These are phyloP conservation scores for Neocallimastix lanati DNA, from an alignment of 192 early-diverging fungal genomes.

Conservation along the genomic window DNA sequence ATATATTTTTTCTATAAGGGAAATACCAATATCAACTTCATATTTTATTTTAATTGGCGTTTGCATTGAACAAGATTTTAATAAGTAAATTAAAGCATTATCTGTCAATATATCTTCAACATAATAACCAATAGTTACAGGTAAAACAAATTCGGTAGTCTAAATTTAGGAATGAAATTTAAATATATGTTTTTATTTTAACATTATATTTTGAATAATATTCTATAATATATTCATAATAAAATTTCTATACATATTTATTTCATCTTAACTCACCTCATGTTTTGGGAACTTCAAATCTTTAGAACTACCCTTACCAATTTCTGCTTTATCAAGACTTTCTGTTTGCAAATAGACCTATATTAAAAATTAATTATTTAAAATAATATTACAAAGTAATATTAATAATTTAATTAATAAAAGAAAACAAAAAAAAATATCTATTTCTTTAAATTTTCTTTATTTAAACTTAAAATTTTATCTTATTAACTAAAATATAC, in stretches of 20 bases:
- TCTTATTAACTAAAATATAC: no score
- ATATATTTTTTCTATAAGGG: background rate
- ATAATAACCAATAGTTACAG: background rate
- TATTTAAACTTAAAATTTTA: no score
- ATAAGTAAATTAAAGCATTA: background rate
- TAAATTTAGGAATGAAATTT: background rate
- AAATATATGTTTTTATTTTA: no score
- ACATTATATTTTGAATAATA: no score
- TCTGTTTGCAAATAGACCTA: background rate
- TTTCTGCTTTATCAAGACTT: background rate
- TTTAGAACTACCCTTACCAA: background rate
- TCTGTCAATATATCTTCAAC: background rate
- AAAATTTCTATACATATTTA: no score
- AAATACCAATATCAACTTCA: background rate
- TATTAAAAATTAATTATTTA: no score
- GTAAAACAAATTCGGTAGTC: background rate
- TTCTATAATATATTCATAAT: no score
- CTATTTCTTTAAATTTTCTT: no score
- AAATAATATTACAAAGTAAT: no score
- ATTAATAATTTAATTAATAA: no score
- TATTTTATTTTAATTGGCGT: background rate
- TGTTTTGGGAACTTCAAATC: background rate
- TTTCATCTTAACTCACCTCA: background rate
- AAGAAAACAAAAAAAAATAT: no score
- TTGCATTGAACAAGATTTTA: background rate